These are phyloP conservation scores for Alternaria angustiovoidea DNA, from an alignment of 2,329 filamentous ascomycete species.

Conservation along the genomic window DNA sequence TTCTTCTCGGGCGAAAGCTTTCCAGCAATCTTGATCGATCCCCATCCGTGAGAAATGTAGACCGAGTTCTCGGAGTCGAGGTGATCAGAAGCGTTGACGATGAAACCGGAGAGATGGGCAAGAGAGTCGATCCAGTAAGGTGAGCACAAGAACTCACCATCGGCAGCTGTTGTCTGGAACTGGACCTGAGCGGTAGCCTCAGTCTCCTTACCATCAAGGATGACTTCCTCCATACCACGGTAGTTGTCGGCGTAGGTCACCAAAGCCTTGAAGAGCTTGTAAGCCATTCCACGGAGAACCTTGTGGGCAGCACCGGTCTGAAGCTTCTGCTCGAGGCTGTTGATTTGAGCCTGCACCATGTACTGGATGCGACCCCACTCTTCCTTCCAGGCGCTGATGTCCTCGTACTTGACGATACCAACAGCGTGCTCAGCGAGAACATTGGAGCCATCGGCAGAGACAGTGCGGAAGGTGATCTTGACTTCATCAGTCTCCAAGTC, in stretches of 20 bases:
- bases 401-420: slow-evolving; percentile 69
- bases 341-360: slow-evolving; percentile 63
- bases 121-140: slow-evolving; percentile 68
- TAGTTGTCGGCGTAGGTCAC: slow-evolving; percentile 66
- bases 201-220: slow-evolving; percentile 63
- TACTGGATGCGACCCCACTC: slow-evolving; percentile 73
- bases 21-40: slow-evolving; percentile 65
- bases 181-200: slow-evolving; percentile 64
- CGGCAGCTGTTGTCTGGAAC: slow-evolving; percentile 62
- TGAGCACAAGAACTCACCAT: slow-evolving; percentile 65
- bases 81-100: slow-evolving; percentile 67
- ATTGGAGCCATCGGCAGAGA: slow-evolving; percentile 65
- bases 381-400: slow-evolving; percentile 66
- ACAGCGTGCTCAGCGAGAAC: slow-evolving; percentile 68
- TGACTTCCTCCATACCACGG: slow-evolving; percentile 66
- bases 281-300: slow-evolving; percentile 77
- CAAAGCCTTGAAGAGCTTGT: slow-evolving; percentile 73
- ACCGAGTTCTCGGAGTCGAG: slow-evolving; percentile 67
- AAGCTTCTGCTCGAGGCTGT: slow-evolving; percentile 74
- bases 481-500: slow-evolving; percentile 65
- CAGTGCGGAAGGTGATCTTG: slow-evolving; percentile 64
- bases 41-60: slow-evolving; percentile 70
- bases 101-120: slow-evolving; percentile 66
- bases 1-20: slow-evolving; percentile 60
- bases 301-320: slow-evolving; percentile 73